Percentiles rank a stretch among this genome's conserved stretches.
These are phyloP conservation scores for Rugonectria rugulosa DNA, from an alignment of 2,329 filamentous ascomycete species.

Conservation along the genomic window DNA sequence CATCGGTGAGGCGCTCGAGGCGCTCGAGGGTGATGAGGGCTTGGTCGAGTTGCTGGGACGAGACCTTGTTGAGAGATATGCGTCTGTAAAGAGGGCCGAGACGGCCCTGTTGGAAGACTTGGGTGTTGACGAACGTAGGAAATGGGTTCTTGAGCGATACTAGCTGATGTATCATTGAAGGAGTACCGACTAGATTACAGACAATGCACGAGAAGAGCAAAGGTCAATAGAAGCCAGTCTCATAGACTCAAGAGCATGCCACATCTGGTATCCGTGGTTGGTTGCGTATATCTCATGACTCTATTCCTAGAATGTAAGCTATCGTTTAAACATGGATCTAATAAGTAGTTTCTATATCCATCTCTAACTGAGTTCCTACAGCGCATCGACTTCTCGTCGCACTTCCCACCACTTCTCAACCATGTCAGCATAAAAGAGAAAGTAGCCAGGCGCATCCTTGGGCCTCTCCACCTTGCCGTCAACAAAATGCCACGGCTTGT, in stretches of 20 bases:
- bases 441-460: not conserved
- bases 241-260: too few species aligned
- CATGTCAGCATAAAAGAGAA: constrained; percentile 1
- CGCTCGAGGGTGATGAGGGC: constrained; percentile 56
- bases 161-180: too few species aligned
- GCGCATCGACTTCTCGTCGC: not conserved
- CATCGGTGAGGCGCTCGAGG: constrained; percentile 62
- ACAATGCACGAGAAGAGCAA: too few species aligned
- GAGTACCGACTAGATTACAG: too few species aligned
- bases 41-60: constrained; percentile 56
- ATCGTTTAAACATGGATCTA: too few species aligned
- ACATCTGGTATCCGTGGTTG: too few species aligned
- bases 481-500: constrained; percentile 2
- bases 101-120: constrained; percentile 52
- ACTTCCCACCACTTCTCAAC: not conserved
- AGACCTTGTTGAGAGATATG: constrained; percentile 63
- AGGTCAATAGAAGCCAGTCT: too few species aligned
- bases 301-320: too few species aligned
- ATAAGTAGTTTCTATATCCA: too few species aligned
- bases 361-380: too few species aligned
- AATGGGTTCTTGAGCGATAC: constrained; percentile 73
- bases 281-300: too few species aligned
- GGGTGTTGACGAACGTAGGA: constrained; percentile 53
- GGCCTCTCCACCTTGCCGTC: not conserved
- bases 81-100: constrained; percentile 67